Evolutionary conservation across 768 basidiomycete species (phyloP).

Genomic region (Kwoniella mangroviensis): DNA sequence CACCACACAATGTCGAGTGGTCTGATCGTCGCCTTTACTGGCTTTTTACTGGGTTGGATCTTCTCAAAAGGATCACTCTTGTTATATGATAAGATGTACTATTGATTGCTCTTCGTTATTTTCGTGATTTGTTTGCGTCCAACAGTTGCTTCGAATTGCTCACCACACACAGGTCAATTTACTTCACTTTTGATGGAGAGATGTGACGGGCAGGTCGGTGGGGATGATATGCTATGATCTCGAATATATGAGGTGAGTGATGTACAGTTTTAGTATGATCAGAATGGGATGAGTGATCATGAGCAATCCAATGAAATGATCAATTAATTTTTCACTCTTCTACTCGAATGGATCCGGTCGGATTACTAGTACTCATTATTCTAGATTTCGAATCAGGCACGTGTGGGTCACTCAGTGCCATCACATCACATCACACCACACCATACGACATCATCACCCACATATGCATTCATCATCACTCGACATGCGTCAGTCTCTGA

Average conservation of each 20-base stretch:
- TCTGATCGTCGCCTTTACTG: too few species aligned
- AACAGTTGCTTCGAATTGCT: too few species aligned
- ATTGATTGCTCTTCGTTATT: too few species aligned
- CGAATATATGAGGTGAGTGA: neutral
- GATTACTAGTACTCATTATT: neutral
- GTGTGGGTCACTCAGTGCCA: neutral
- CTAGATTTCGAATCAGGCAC: slow-evolving; percentile 5
- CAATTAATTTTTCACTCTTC: neutral
- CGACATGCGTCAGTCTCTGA: neutral
- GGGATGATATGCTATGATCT: too few species aligned
- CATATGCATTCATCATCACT: neutral
- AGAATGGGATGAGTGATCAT: neutral
- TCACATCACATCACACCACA: neutral
- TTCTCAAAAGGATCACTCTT: too few species aligned
- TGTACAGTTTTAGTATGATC: neutral
- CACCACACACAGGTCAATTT: too few species aligned
- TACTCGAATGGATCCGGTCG: neutral
- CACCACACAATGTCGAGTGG: neutral
- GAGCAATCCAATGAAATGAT: neutral
- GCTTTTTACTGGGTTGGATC: too few species aligned
- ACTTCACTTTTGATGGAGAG: too few species aligned
- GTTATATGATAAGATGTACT: too few species aligned
- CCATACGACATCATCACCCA: neutral
- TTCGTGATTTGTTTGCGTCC: too few species aligned
- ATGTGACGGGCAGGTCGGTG: too few species aligned